Evolutionary conservation across 2,329 filamentous ascomycete species (phyloP).

Genomic region (Fusarium miscanthi): DNA sequence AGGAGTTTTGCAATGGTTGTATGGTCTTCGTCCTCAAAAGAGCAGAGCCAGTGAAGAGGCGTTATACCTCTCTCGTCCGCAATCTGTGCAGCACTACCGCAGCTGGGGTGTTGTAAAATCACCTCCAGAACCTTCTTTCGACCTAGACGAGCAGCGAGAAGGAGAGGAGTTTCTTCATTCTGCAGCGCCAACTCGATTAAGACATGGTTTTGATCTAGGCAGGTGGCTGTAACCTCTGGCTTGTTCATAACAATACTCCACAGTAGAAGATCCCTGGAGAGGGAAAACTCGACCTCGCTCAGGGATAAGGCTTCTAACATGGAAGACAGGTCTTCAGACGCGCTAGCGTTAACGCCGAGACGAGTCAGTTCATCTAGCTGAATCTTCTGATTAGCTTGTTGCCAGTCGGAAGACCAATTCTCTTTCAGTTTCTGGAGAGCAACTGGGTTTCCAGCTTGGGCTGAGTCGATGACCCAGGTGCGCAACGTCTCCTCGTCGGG

Average conservation of each 20-base stretch:
- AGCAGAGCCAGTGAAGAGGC: not conserved
- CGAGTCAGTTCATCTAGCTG: not conserved
- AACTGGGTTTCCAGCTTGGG: not conserved
- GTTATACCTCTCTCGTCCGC: not conserved
- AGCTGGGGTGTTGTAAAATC: not conserved
- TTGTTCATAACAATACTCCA: not conserved
- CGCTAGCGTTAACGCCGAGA: not conserved
- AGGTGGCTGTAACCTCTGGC: not conserved
- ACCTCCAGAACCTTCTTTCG: not conserved
- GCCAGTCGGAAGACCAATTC: not conserved
- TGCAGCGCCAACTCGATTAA: not conserved
- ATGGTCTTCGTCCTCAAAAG: not conserved
- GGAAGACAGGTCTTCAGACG: not conserved
- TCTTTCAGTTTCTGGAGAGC: not conserved
- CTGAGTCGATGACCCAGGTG: not conserved
- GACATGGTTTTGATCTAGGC: not conserved
- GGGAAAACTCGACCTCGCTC: not conserved
- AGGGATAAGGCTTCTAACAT: not conserved
- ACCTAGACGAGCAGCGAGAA: not conserved
- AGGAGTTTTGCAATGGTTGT: not conserved
- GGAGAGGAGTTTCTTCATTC: not conserved
- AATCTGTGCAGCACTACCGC: not conserved
- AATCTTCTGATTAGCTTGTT: not conserved
- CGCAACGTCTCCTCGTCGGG: not conserved
- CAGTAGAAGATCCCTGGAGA: not conserved